Evolutionary conservation across 805 yeast species (phyloP).

Genomic region (Candida lessepsii): DNA sequence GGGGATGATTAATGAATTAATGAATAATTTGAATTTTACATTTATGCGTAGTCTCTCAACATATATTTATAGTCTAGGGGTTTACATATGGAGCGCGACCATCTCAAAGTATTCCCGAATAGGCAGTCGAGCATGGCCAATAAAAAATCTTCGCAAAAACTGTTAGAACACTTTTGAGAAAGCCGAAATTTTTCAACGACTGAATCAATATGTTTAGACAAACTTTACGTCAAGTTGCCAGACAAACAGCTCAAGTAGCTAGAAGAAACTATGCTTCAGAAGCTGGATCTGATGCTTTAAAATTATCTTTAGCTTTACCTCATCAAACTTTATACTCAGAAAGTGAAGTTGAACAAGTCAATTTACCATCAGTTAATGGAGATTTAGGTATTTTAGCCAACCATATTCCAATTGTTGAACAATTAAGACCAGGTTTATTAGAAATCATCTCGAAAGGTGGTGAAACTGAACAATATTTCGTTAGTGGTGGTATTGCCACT

Average conservation of each 20-base stretch:
- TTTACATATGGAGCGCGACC: neutral
- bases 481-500: conserved; percentile 95
- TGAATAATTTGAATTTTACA: conserved; percentile 1
- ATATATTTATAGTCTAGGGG: too few species aligned
- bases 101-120: conserved; percentile 19
- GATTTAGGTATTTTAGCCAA: conserved; percentile 95
- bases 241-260: conserved; percentile 54
- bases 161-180: neutral
- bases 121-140: conserved; percentile 35
- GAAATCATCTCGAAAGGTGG: conserved; percentile 80
- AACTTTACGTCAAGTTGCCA: conserved; percentile 58
- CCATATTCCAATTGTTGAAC: conserved; percentile 97
- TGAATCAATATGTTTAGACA: conserved; percentile 54
- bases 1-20: conserved; percentile 24
- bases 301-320: conserved; percentile 88
- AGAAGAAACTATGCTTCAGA: conserved; percentile 93
- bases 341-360: conserved; percentile 69
- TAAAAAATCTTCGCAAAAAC: conserved; percentile 20
- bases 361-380: conserved; percentile 93
- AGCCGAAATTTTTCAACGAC: conserved; percentile 13
- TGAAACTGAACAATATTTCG: conserved; percentile 77
- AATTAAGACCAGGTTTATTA: conserved; percentile 92
- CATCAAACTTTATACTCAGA: conserved; percentile 67
- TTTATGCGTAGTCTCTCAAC: neutral
- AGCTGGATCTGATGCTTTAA: conserved; percentile 64